phyloP scores from a whole-genome alignment of 345 rosid species.

The Melaleuca quinquenervia region DNA sequence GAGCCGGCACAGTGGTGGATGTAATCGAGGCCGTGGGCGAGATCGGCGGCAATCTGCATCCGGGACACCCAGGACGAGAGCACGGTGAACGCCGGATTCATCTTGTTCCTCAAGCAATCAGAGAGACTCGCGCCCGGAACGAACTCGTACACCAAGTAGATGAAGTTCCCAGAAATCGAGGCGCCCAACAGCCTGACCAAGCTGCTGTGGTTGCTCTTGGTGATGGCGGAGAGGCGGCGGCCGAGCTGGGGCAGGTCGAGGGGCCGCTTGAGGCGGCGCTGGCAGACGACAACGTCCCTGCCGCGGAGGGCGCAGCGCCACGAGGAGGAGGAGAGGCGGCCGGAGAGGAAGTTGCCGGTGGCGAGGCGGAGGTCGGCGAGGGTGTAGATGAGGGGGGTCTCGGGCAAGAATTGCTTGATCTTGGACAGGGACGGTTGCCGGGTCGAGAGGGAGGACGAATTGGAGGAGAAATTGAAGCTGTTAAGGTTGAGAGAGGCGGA shows the following conservation, averaged over 20 bases:
- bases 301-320: slow-evolving; percentile 32
- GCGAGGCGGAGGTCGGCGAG: slow-evolving; percentile 30
- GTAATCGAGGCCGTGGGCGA: slow-evolving; percentile 43
- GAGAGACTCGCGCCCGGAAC: slow-evolving; percentile 27
- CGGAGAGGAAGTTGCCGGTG: slow-evolving; percentile 29
- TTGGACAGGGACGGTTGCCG: slow-evolving; percentile 1
- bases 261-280: slow-evolving; percentile 24
- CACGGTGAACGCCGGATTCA: slow-evolving; percentile 31
- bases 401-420: slow-evolving; percentile 6
- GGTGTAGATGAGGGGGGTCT: slow-evolving; percentile 23
- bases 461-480: not conserved
- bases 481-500: slow-evolving; percentile 23
- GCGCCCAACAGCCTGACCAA: slow-evolving; percentile 36
- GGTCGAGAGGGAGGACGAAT: not conserved
- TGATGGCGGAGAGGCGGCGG: slow-evolving; percentile 14
- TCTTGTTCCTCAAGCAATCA: slow-evolving; percentile 30
- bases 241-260: slow-evolving; percentile 5
- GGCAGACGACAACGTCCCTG: slow-evolving; percentile 20
- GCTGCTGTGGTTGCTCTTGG: slow-evolving; percentile 34
- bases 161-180: slow-evolving; percentile 18
- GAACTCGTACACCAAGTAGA: slow-evolving; percentile 36
- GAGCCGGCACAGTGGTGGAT: slow-evolving; percentile 33
- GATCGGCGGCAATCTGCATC: slow-evolving; percentile 37
- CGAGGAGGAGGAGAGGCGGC: slow-evolving; percentile 20
- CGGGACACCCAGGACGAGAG: slow-evolving; percentile 36